Conservation (phyloP, 192 early-diverging fungal species). For the Coemansia sp. region DNA sequence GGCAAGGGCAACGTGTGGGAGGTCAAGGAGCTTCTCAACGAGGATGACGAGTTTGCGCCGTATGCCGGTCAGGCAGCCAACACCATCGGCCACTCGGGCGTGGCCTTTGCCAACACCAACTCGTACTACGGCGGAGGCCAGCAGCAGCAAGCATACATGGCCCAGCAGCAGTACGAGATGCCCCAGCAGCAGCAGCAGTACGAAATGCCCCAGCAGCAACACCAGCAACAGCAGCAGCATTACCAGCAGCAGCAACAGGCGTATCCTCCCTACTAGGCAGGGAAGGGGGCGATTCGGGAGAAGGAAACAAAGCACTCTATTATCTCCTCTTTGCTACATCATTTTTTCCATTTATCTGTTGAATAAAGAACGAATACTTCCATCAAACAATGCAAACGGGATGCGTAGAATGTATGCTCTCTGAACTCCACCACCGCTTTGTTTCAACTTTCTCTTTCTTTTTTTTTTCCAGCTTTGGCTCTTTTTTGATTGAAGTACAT, state of each 20-base stretch:
- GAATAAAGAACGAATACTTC: background rate
- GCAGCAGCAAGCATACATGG: constrained; percentile 12
- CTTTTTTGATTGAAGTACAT: too few relatives aligned
- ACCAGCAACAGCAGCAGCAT: constrained; percentile 15
- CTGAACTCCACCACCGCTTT: too few relatives aligned
- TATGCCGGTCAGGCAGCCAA: constrained; percentile 52
- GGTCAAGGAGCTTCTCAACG: constrained; percentile 68
- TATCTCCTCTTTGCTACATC: background rate
- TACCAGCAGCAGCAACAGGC: constrained; percentile 17
- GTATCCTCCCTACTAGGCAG: constrained; percentile 30
- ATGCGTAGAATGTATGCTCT: too few relatives aligned
- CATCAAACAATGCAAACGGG: too few relatives aligned
- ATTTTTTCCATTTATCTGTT: too few relatives aligned
- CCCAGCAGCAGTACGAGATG: constrained; percentile 14
- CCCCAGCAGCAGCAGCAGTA: constrained; percentile 21
- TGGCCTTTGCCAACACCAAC: constrained; percentile 52
- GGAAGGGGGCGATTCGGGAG: too few relatives aligned
- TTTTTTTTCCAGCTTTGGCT: too few relatives aligned
- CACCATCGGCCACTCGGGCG: constrained; percentile 51
- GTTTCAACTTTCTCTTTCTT: background rate
- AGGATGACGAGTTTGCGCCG: constrained; percentile 54
- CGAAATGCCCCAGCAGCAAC: constrained; percentile 8
- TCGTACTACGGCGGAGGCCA: constrained; percentile 37
- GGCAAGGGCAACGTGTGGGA: constrained; percentile 79
- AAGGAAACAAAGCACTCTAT: background rate